Evolutionary conservation across 257 asterid species (phyloP).

Genomic region (Schizonepeta tenuifolia): DNA sequence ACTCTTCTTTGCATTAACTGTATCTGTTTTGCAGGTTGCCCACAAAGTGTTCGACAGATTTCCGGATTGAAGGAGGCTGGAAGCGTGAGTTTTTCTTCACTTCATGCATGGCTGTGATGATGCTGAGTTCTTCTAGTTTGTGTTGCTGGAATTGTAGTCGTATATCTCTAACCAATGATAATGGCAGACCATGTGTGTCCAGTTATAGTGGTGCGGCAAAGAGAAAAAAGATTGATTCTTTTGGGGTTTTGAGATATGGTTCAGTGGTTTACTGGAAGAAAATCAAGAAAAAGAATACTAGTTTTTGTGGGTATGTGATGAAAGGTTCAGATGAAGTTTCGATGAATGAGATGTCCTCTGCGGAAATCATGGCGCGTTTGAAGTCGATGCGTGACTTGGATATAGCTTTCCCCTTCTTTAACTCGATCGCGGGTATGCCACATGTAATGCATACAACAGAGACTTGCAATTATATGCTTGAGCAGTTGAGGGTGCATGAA

Average conservation of each 20-base stretch:
- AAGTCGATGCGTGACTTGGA: constrained; percentile 60
- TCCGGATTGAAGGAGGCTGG: too few relatives aligned
- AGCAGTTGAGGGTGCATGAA: constrained; percentile 66
- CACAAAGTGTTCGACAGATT: too few relatives aligned
- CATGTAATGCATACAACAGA: constrained; percentile 76
- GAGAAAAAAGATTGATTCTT: constrained; percentile 46
- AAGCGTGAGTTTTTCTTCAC: too few relatives aligned
- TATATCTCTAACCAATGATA: constrained; percentile 40
- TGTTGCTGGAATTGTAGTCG: constrained; percentile 48
- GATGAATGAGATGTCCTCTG: constrained; percentile 53
- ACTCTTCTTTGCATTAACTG: too few relatives aligned
- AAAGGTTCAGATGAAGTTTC: constrained; percentile 54
- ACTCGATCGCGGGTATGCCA: constrained; percentile 55
- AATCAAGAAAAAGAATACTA: constrained; percentile 44
- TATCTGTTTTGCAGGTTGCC: too few relatives aligned
- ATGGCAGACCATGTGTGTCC: constrained; percentile 32
- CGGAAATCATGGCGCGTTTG: constrained; percentile 63
- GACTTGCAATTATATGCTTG: constrained; percentile 90
- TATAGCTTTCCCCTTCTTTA: constrained; percentile 62
- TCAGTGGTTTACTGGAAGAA: constrained; percentile 48
- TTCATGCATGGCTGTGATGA: constrained; percentile 56
- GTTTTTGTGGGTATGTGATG: constrained; percentile 46
- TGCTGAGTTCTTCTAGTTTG: constrained; percentile 50
- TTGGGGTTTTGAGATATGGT: constrained; percentile 43
- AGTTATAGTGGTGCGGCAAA: constrained; percentile 37